Base-by-base conservation (phyloP, 768 basidiomycete genomes). In the Candolleomyces efflorescens region DNA sequence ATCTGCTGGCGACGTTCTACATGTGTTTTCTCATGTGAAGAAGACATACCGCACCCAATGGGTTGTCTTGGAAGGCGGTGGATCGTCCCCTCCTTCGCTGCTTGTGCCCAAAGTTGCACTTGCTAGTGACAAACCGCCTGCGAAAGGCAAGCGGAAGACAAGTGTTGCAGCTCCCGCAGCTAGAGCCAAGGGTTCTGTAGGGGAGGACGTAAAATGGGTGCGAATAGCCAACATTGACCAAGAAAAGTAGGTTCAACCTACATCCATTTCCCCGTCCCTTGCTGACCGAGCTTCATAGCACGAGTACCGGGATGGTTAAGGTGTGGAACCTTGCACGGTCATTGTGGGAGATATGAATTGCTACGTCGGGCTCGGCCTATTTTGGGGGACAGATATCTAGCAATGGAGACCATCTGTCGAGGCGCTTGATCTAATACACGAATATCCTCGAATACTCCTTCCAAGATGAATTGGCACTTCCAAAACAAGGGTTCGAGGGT, bases 21-120 rank as follows among this genome's bases (percentile, higher is more conserved):
- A 96, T 65, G 74, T 92, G 48, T 97, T 97, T 72, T 93, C 91
- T 9, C 94, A 98, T 68, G 90, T 95, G 67, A 84, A 77, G 64
- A 93, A 94, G 75, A 94, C 90, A 12, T 95, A 90, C 67, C 80
- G 85, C 57, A 78, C 83, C 17, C 84, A 86, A 62, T 90, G 88
- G 87, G 82, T 88, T 37, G 60, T 87, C 24, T 60, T 91, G 43
- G 78, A 82, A 63, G 86, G 87, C 22, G 84, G 84, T 15, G 65
- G 68, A 18, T 62, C 67, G 12, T 74, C 71, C n/a, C 87, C 85
- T 38, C 37, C 49, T 43, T 13, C 24, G 1, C 36, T 32, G 32
- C 27, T 26, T 17, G 18, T 1, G 27, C 6, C 26, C 18, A 26
- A 48, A 3, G 5, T 20, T 20, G 6, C 20, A 13, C 13, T 15